Percentiles rank a stretch among this genome's conserved stretches.
phyloP scores from a whole-genome alignment of 1,139 yeast genomes.

The Meyerozyma elateridarum region DNA sequence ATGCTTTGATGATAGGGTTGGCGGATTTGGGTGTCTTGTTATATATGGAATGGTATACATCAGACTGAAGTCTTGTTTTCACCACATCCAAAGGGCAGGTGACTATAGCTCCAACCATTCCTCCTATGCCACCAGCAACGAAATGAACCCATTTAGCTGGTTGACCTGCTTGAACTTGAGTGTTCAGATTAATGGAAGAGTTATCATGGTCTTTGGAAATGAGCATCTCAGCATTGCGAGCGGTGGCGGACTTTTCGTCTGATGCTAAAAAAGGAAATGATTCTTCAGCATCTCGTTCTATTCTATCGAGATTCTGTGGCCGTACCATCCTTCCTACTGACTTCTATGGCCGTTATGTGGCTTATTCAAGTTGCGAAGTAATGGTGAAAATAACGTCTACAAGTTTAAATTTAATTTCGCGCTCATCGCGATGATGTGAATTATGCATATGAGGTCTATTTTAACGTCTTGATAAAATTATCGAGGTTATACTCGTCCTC shows the following conservation, averaged over 20 bases:
- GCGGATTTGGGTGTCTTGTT: conserved; percentile 39
- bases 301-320: conserved; percentile 16
- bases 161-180: conserved; percentile 13
- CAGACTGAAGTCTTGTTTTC: conserved; percentile 91
- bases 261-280: conserved; percentile 63
- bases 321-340: background rate
- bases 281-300: conserved; percentile 51
- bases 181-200: conserved; percentile 8
- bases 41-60: conserved; percentile 50
- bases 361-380: background rate
- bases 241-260: conserved; percentile 59
- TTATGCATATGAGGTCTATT: conserved; percentile 19
- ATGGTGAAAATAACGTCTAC: no score
- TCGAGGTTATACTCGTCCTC: conserved; percentile 96
- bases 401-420: conserved; percentile 4
- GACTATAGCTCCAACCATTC: conserved; percentile 93
- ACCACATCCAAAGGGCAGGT: conserved; percentile 97
- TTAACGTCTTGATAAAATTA: conserved; percentile 77
- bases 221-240: conserved; percentile 28
- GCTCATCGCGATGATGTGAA: conserved; percentile 2
- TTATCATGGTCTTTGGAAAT: conserved; percentile 11
- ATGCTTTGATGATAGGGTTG: conserved; percentile 41
- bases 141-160: conserved; percentile 92
- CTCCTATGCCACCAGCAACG: conserved; percentile 98
- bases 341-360: background rate